Conservation (phyloP, 1,139 yeast genomes). For the Debaryomycetaceae sp. region DNA sequence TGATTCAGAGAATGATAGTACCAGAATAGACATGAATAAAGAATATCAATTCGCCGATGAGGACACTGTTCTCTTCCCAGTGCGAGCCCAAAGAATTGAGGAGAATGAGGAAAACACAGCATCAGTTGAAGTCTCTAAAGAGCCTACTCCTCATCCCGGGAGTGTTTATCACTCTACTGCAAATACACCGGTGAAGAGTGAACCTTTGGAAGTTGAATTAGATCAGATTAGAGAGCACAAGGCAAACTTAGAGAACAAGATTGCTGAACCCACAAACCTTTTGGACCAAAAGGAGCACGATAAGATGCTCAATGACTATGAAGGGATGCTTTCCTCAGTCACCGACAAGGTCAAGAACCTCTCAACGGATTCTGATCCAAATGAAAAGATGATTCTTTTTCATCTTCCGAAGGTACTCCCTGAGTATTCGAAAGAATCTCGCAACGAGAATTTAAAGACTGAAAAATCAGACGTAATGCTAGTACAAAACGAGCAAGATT, state of each 20-base stretch:
- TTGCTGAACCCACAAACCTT: constrained; percentile 28
- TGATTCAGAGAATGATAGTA: constrained; percentile 32
- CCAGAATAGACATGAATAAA: constrained; percentile 60
- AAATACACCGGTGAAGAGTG: constrained; percentile 35
- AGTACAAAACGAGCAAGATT: constrained; percentile 7
- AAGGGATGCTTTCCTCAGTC: constrained; percentile 24
- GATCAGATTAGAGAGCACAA: constrained; percentile 25
- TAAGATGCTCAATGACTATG: constrained; percentile 32
- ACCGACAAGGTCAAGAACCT: constrained; percentile 22
- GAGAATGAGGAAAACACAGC: constrained; percentile 1
- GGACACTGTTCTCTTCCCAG: constrained; percentile 44
- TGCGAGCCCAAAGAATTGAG: constrained; percentile 33
- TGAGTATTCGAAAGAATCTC: constrained; percentile 26
- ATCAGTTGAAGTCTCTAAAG: constrained; percentile 6
- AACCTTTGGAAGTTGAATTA: constrained; percentile 27
- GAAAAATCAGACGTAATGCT: constrained; percentile 7
- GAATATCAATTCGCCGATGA: constrained; percentile 50
- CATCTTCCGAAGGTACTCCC: constrained; percentile 77
- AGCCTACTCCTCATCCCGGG: constrained; percentile 12
- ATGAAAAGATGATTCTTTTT: constrained; percentile 43
- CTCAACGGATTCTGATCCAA: constrained; percentile 11
- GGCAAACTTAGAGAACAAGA: constrained; percentile 27
- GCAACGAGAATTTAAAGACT: constrained; percentile 2
- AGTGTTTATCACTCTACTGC: constrained; percentile 10
- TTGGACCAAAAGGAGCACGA: constrained; percentile 29